Evolutionary conservation across 495 filamentous ascomycete species (phyloP).

Genomic region (Lichenothelia convexa): DNA sequence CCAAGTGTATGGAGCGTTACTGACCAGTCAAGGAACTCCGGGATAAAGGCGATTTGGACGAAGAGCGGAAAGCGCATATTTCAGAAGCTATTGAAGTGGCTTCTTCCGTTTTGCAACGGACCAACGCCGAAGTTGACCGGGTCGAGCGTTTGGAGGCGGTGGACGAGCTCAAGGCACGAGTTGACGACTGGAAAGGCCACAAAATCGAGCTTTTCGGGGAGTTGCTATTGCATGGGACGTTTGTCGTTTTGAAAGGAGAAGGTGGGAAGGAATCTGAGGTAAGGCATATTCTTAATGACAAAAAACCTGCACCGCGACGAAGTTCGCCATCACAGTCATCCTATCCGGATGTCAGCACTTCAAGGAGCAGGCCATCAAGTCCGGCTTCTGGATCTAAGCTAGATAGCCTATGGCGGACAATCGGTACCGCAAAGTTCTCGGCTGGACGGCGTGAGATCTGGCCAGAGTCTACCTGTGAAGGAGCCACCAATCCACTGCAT

Average conservation of each 20-base stretch:
- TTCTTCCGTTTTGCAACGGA: slow-evolving; percentile 55
- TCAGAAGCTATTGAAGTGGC: slow-evolving; percentile 54
- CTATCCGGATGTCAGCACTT: no score
- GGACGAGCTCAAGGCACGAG: slow-evolving; percentile 59
- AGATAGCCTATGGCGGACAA: no score
- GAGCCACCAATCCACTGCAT: no score
- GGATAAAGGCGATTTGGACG: slow-evolving; percentile 57
- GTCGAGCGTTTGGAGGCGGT: slow-evolving; percentile 66
- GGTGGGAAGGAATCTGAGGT: slow-evolving; percentile 25
- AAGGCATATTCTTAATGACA: no score
- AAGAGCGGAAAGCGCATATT: slow-evolving; percentile 49
- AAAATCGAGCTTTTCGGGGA: slow-evolving; percentile 79
- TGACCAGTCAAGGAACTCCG: slow-evolving; percentile 49
- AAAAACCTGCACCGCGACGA: no score
- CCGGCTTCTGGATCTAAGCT: no score
- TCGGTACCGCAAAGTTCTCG: no score
- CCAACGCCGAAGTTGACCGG: slow-evolving; percentile 77
- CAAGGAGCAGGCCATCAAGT: no score
- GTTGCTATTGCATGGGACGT: slow-evolving; percentile 76
- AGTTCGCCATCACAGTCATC: no score
- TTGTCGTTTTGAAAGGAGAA: slow-evolving; percentile 79
- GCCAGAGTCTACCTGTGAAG: no score
- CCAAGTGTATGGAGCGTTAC: slow-evolving; percentile 1
- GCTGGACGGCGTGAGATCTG: no score
- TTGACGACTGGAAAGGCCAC: slow-evolving; percentile 96